Evolutionary conservation across 1,284 basidiomycete species (phyloP).

Genomic region (Ustilago loliicola): DNA sequence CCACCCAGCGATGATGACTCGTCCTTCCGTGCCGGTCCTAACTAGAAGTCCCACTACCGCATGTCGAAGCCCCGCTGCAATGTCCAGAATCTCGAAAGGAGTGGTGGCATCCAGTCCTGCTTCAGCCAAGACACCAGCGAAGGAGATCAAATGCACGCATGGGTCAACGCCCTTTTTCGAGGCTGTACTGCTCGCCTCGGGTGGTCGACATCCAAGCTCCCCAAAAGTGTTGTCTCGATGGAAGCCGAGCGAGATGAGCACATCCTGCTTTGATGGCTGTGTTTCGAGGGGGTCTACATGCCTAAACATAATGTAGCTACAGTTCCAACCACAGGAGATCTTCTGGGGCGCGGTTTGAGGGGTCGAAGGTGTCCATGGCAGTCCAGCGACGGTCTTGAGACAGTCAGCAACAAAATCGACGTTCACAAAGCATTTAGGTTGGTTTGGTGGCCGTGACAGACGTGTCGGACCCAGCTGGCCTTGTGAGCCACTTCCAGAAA

Average conservation of each 20-base stretch:
- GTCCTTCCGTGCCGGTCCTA: background rate
- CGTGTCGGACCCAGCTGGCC: constrained; percentile 36
- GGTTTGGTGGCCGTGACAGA: background rate
- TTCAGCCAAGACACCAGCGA: constrained; percentile 16
- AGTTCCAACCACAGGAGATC: constrained; percentile 49
- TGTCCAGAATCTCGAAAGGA: constrained; percentile 13
- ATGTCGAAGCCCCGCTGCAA: constrained; percentile 41
- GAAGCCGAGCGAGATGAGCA: constrained; percentile 38
- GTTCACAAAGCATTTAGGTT: constrained; percentile 16
- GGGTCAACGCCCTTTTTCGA: background rate
- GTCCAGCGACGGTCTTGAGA: background rate
- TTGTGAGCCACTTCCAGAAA: constrained; percentile 26
- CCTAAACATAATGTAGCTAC: constrained; percentile 41
- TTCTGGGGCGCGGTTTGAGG: constrained; percentile 6
- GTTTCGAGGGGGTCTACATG: no score
- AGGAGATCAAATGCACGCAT: constrained; percentile 31
- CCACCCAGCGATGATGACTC: constrained; percentile 37
- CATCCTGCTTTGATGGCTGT: constrained; percentile 9
- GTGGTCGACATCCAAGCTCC: constrained; percentile 27
- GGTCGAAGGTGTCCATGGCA: no score
- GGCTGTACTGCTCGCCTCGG: background rate
- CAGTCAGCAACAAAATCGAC: constrained; percentile 21
- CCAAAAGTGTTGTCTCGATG: constrained; percentile 41
- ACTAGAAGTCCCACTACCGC: constrained; percentile 23
- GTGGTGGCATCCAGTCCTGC: constrained; percentile 11